Conservation (phyloP, 345 rosid genomes). For the Salix suchowensis region DNA sequence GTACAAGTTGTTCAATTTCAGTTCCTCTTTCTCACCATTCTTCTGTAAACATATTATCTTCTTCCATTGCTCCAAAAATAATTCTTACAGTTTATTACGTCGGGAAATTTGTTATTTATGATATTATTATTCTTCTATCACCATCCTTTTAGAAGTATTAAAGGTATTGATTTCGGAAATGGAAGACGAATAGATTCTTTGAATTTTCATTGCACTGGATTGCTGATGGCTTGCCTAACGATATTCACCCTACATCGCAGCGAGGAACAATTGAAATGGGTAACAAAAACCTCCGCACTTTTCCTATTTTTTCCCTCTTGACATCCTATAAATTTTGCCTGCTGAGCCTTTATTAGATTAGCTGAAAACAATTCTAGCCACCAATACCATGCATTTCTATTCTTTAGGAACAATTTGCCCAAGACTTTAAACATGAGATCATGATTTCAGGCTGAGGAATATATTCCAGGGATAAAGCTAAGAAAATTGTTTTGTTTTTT, state of each 20-base stretch:
- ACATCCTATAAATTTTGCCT: not conserved
- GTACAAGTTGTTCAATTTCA: constrained; percentile 13
- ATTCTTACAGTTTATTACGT: not conserved
- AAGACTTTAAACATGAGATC: not conserved
- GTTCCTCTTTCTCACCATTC: not conserved
- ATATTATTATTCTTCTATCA: not conserved
- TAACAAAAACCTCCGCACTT: not conserved
- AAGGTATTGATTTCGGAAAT: not conserved
- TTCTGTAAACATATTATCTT: not conserved
- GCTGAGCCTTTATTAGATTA: not conserved
- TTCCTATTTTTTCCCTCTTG: not conserved
- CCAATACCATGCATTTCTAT: not conserved
- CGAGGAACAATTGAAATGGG: not conserved
- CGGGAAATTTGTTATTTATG: not conserved
- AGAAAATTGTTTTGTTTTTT: not conserved
- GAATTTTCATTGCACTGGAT: constrained; percentile 1
- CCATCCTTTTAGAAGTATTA: not conserved
- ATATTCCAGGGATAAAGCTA: not conserved
- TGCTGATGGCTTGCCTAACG: constrained; percentile 5
- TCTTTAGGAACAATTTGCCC: not conserved
- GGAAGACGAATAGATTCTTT: constrained; percentile 16
- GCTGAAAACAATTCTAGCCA: not conserved
- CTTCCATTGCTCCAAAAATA: not conserved
- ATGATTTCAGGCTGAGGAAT: not conserved
- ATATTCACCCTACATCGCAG: not conserved